These are phyloP conservation scores for Xylaria sp. DNA, from an alignment of 2,329 filamentous ascomycete species.

Conservation along the genomic window DNA sequence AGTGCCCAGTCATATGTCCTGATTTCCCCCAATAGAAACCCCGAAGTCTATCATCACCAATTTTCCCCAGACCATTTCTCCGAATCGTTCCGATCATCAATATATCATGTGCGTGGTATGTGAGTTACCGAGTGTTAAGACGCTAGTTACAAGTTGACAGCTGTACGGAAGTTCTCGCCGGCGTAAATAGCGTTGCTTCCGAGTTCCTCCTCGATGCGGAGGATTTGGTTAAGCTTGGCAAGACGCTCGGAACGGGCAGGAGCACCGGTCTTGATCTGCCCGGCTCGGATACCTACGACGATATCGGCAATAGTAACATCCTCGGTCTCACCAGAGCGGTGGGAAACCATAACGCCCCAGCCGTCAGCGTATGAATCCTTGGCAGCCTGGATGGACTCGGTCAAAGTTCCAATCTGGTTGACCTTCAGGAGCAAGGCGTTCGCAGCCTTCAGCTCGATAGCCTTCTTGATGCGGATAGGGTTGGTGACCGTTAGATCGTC, in stretches of 20 bases:
- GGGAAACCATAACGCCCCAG: conserved; percentile 99
- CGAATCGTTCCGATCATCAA: conserved; percentile 45
- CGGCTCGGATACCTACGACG: conserved; percentile 93
- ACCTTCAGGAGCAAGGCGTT: conserved; percentile 99
- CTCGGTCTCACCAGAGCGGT: conserved; percentile 99
- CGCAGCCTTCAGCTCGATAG: conserved; percentile 98
- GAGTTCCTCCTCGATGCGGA: conserved; percentile 99
- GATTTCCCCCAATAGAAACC: conserved; percentile 39
- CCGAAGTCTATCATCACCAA: conserved; percentile 44
- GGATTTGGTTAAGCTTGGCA: conserved; percentile 99
- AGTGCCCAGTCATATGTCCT: conserved; percentile 33
- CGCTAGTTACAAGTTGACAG: conserved; percentile 80
- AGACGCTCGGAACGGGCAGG: conserved; percentile 97
- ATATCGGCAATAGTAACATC: conserved; percentile 99
- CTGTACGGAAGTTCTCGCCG: conserved; percentile 88
- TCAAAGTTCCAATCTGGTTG: conserved; percentile 99
- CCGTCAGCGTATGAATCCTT: conserved; percentile 96
- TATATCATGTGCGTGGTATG: conserved; percentile 37
- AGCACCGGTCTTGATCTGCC: conserved; percentile 99
- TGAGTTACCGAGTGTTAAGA: conserved; percentile 31
- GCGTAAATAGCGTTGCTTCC: conserved; percentile 92
- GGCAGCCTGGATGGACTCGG: conserved; percentile 98
- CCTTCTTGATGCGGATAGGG: conserved; percentile 99
- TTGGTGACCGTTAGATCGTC: conserved; percentile 99
- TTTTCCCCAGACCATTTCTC: conserved; percentile 46